Base-by-base conservation (phyloP, 208 protist species). In the Entamoeba histolytica region DNA sequence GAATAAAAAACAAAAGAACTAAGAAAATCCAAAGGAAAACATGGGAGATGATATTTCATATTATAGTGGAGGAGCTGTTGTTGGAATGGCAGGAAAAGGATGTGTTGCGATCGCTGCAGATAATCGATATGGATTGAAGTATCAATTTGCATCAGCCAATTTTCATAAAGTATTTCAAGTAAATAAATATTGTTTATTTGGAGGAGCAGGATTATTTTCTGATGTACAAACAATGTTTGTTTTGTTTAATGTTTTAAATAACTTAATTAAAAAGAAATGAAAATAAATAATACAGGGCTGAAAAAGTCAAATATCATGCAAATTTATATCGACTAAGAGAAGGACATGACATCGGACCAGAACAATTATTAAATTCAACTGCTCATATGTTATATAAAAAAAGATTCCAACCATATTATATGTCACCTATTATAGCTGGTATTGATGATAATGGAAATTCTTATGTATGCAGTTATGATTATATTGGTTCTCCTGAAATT, bases 61-160 rank as follows among this genome's bases (percentile, higher is more conserved):
- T 49, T 98, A 99, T 96, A 99, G 98, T 95, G 98, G 98, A 91
- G 97, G 97, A 93, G 98, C 97, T 55, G 96, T 98, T 91, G 92
- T 99, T 94, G 98, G 97, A 35, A 99, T 99, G 98, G 96, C 96
- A 0, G 98, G 98, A 15, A 99, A 99, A 95, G 97, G 98, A 95
- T 99, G 98, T 96, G 98, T 99, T 92, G 98, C 98, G 10, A 98
- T 99, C 93, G 97, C 98, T 28, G 97, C 97, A 7, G 98, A 99
- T 96, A 97, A 96, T 92, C 97, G 98, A 61, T 97, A 99, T 92
- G 98, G 98, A 94, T 96, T 98, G 94, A 96, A 98, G 94, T 95
- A 97, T 49, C 97, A 98, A 95, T 99, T 98, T 0, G 97, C 99
- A 44, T 97, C 97, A 5, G 98, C 96, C 94, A 96, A 99, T 94